Conservation (phyloP, 495 filamentous ascomycete species). For the Neurospora cerealis region DNA sequence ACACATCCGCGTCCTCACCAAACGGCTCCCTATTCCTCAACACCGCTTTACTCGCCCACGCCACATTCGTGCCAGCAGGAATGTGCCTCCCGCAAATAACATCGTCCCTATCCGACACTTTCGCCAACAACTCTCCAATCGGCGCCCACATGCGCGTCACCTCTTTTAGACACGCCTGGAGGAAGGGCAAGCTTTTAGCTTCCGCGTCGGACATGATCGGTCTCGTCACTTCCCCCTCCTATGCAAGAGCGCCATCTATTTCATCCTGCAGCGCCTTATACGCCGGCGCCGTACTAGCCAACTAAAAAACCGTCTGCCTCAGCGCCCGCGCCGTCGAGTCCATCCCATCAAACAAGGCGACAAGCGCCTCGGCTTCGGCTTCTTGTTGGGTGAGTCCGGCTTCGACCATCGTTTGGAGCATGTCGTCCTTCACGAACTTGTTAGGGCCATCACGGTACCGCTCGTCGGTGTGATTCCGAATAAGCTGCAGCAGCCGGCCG, state of each 20-base stretch:
- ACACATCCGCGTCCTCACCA: constrained; percentile 35
- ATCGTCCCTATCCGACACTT: constrained; percentile 6
- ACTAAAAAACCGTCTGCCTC: constrained; percentile 38
- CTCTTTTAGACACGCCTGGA: constrained; percentile 38
- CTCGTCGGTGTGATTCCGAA: too few relatives aligned
- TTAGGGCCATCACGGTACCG: too few relatives aligned
- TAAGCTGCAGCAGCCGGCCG: too few relatives aligned
- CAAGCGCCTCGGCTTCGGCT: background rate
- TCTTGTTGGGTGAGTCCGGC: too few relatives aligned
- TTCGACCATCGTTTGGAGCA: too few relatives aligned
- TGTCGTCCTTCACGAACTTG: too few relatives aligned
- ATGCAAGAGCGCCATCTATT: constrained; percentile 23
- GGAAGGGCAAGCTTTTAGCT: constrained; percentile 32
- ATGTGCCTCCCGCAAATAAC: constrained; percentile 7
- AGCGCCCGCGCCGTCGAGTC: constrained; percentile 46
- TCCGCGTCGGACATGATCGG: constrained; percentile 6
- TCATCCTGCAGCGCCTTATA: constrained; percentile 37
- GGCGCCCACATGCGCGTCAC: constrained; percentile 34
- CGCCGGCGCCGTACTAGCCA: constrained; percentile 31
- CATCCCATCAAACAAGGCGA: constrained; percentile 38
- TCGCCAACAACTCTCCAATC: constrained; percentile 25
- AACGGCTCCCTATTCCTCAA: constrained; percentile 42
- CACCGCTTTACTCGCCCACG: constrained; percentile 19
- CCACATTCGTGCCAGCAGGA: constrained; percentile 10
- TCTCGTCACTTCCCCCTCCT: background rate